Base-by-base conservation (phyloP, 805 yeast genomes). In the Ogataea nitratoaversa region DNA sequence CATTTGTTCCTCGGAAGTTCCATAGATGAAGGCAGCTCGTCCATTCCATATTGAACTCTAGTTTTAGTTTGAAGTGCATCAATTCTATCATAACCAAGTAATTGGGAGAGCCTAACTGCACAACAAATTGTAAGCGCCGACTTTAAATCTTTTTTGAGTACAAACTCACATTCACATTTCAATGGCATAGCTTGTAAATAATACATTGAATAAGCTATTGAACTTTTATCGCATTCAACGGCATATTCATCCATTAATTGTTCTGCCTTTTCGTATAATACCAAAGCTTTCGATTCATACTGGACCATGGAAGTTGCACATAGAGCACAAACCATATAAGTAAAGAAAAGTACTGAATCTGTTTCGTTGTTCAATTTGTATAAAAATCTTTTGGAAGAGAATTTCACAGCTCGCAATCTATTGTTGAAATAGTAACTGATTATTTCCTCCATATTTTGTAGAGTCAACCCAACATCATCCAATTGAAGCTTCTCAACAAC, bases 31-130 rank as follows among this genome's bases (percentile, higher is more conserved):
- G 19, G 16, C 6, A 13, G 7, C 13, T 29, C 19, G 18, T 29
- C 31, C 17, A 16, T 16, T 14, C 31, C 31, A 14, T 5, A 4
- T n/a, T 16, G 8, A 27, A 27, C 13, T 27, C 16, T 27, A 27
- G 30, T 14, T 27, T 27, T 14, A 14, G 30, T 27, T 9, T 8
- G 8, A 18, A 19, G 58, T 42, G 18, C 35, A 42, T 59, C 64
- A 13, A 58, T 44, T 40, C 52, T 56, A 46, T 59, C 64, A 38
- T 47, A 56, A 9, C 59, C 59, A 37, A 52, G 45, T 44, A 59
- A 46, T 44, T 57, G 62, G 5, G 56, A 41, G 30, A 56, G 38
- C 30, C 63, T 44, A 9, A 57, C 57, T 2, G 59, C 53, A 8
- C 44, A 31, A 19, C 53, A 45, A 25, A 57, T 44, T 8, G 62